Evolutionary conservation across 257 asterid genomes (phyloP).

Genomic region (Henckelia pumila): DNA sequence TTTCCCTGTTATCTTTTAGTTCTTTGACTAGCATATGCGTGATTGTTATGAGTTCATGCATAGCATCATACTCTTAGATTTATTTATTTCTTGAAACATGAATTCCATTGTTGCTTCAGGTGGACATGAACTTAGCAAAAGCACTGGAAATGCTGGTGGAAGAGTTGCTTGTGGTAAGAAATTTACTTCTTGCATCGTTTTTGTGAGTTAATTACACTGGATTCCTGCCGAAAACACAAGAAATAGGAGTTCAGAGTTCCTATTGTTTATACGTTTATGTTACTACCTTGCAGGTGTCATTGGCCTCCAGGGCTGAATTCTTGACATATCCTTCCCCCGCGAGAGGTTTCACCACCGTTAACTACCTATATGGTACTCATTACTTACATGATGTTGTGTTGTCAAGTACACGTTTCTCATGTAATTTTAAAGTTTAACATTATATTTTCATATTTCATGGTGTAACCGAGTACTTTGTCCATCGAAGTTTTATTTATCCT

Average conservation of each 20-base stretch:
- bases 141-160: conserved; percentile 72
- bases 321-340: not conserved
- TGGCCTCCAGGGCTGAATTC: conserved; percentile 64
- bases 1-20: not conserved
- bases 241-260: not conserved
- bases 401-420: not conserved
- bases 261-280: not conserved
- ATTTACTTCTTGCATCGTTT: not conserved
- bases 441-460: not conserved
- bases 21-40: not conserved
- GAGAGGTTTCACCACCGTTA: not conserved
- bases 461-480: not conserved
- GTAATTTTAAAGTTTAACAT: not conserved
- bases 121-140: conserved; percentile 62
- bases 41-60: not conserved
- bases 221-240: not conserved
- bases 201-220: not conserved
- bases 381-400: conserved; percentile 12
- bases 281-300: conserved; percentile 35
- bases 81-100: not conserved
- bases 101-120: conserved; percentile 33
- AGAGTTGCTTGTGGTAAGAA: conserved; percentile 59
- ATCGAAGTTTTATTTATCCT: not conserved
- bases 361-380: not conserved
- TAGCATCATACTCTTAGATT: not conserved